Conservation (phyloP, 805 yeast genomes). For the Candida multigemmis region DNA sequence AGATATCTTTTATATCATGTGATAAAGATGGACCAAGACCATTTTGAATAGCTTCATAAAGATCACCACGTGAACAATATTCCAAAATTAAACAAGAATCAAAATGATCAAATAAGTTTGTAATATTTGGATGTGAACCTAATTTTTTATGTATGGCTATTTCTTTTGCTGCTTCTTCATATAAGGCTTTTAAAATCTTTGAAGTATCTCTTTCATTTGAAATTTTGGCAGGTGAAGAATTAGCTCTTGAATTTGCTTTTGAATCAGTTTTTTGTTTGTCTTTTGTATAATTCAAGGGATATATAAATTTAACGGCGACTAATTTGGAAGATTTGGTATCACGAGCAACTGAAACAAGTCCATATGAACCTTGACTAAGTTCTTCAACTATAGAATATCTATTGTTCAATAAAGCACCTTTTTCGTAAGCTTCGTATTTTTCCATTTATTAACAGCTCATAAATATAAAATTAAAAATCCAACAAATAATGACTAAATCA, state of each 20-base stretch:
- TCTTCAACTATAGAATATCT: slow-evolving; percentile 64
- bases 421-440: slow-evolving; percentile 28
- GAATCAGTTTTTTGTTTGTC: slow-evolving; percentile 8
- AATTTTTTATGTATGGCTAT: slow-evolving; percentile 55
- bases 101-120: slow-evolving; percentile 38
- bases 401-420: slow-evolving; percentile 41
- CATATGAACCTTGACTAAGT: slow-evolving; percentile 89
- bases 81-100: slow-evolving; percentile 56
- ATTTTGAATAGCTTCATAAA: slow-evolving; percentile 68
- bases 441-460: too few relatives aligned
- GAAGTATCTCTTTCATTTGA: slow-evolving; percentile 7
- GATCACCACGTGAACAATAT: slow-evolving; percentile 80
- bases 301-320: slow-evolving; percentile 83
- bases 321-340: slow-evolving; percentile 45
- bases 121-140: slow-evolving; percentile 41
- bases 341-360: slow-evolving; percentile 80
- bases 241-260: slow-evolving; percentile 12
- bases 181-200: slow-evolving; percentile 18
- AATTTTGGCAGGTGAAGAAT: slow-evolving; percentile 28
- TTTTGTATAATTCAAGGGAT: slow-evolving; percentile 39
- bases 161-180: slow-evolving; percentile 59
- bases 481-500: too few relatives aligned
- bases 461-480: too few relatives aligned
- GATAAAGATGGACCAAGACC: slow-evolving; percentile 55
- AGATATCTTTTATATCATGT: slow-evolving; percentile 46